phyloP scores from a whole-genome alignment of 2,329 filamentous ascomycete species.

The Hirsutella minnesotensis region DNA sequence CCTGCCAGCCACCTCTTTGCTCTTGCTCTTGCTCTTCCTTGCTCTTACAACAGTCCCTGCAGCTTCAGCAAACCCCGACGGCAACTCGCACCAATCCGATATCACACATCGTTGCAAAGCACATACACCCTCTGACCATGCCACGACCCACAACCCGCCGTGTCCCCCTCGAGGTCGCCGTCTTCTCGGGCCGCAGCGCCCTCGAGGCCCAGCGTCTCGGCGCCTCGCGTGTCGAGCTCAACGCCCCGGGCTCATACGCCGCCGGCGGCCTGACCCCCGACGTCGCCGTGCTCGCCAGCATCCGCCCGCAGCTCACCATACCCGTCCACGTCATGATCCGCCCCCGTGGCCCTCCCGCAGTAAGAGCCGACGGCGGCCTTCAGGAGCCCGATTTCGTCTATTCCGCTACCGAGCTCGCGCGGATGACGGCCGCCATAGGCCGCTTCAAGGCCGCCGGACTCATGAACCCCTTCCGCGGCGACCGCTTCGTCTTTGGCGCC shows the following conservation, averaged over 20 bases:
- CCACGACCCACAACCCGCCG: conserved; percentile 1
- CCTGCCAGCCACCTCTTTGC: no score
- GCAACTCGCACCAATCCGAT: no score
- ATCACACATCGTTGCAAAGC: no score
- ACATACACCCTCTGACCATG: neutral
- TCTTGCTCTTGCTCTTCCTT: no score
- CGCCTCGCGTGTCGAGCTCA: conserved; percentile 41
- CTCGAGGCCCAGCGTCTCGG: conserved; percentile 27
- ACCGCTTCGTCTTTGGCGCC: conserved; percentile 46
- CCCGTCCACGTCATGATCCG: conserved; percentile 45
- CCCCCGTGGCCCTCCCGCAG: conserved; percentile 20
- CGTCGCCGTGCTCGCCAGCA: conserved; percentile 22
- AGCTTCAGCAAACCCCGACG: no score
- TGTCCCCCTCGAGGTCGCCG: conserved; percentile 37
- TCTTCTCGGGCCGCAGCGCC: conserved; percentile 34
- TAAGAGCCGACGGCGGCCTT: neutral
- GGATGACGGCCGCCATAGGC: conserved; percentile 29
- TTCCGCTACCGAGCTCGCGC: conserved; percentile 25
- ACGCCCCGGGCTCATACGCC: conserved; percentile 35
- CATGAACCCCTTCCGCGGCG: conserved; percentile 28
- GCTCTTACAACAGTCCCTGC: no score
- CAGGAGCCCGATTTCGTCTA: conserved; percentile 38
- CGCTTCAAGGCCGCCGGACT: conserved; percentile 24
- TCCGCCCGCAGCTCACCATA: conserved; percentile 17
- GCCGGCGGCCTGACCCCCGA: conserved; percentile 40